Conservation (phyloP, 164 flowering plant genomes). For the Nymphaea thermarum region DNA sequence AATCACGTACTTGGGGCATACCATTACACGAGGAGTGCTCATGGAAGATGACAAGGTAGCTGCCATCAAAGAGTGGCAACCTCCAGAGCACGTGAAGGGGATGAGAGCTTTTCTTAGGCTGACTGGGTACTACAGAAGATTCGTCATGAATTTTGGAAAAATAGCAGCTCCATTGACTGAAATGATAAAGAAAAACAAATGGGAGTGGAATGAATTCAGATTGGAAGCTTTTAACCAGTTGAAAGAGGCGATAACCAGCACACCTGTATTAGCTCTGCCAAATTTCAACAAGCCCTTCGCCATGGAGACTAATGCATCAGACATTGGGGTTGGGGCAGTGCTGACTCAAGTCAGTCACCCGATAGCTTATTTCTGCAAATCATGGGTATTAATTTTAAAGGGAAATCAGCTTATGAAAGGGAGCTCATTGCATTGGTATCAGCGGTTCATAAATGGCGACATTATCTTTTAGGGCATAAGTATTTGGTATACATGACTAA, state of each 20-base stretch:
- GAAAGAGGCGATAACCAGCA: no score
- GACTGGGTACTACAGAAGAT: not conserved
- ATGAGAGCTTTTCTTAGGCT: not conserved
- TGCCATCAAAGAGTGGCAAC: not conserved
- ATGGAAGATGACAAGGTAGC: no score
- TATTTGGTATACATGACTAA: no score
- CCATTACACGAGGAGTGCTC: not conserved
- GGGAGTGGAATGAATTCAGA: not conserved
- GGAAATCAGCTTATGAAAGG: not conserved
- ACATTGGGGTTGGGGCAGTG: no score
- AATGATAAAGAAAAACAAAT: not conserved
- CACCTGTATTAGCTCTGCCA: no score
- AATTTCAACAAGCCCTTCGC: no score
- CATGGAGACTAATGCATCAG: no score
- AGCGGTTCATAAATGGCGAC: not conserved
- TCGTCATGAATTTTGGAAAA: not conserved
- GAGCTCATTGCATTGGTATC: conserved; percentile 1
- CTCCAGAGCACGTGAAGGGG: not conserved
- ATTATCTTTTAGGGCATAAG: not conserved
- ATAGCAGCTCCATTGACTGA: not conserved
- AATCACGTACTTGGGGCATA: conserved; percentile 2
- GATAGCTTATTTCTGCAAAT: not conserved
- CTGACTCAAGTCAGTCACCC: not conserved
- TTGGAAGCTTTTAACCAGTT: not conserved
- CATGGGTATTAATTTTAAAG: not conserved